These are phyloP conservation scores for Glomus cerebriforme DNA, from an alignment of 192 early-diverging fungal genomes.

Conservation along the genomic window DNA sequence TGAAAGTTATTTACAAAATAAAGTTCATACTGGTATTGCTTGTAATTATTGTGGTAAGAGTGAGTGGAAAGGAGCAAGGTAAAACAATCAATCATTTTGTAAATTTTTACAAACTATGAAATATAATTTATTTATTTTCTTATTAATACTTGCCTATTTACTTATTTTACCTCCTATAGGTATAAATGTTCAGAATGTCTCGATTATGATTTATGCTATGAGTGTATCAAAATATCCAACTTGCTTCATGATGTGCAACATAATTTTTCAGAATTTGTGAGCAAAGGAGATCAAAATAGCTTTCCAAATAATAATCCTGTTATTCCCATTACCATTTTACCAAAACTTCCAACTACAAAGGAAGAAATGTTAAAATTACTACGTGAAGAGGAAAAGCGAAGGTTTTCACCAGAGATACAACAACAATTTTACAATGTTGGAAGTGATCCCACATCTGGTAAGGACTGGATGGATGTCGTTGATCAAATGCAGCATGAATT, in stretches of 20 bases:
- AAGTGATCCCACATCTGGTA: neutral
- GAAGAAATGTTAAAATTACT: neutral
- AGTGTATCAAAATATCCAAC: constrained; percentile 18
- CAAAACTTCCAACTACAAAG: constrained; percentile 21
- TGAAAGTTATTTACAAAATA: neutral
- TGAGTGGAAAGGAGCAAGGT: constrained; percentile 24
- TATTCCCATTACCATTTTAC: neutral
- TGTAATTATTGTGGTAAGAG: constrained; percentile 24
- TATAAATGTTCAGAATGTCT: constrained; percentile 19
- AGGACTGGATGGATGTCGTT: constrained; percentile 4
- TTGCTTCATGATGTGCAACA: constrained; percentile 17
- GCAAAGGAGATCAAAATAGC: too few species aligned
- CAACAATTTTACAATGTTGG: neutral
- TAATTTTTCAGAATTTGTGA: constrained; percentile 1
- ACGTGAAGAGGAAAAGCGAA: constrained; percentile 4
- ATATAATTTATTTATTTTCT: too few species aligned
- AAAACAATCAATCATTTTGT: neutral
- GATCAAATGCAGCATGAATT: constrained; percentile 12
- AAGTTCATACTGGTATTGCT: constrained; percentile 5
- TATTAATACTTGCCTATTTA: too few species aligned
- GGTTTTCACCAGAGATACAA: constrained; percentile 17
- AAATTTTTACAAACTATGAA: too few species aligned
- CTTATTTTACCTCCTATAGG: neutral
- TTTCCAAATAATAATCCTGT: neutral
- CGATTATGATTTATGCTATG: constrained; percentile 21